Base-by-base conservation (phyloP, 176 grass and related monocot genomes). In the Elymus sibiricus region DNA sequence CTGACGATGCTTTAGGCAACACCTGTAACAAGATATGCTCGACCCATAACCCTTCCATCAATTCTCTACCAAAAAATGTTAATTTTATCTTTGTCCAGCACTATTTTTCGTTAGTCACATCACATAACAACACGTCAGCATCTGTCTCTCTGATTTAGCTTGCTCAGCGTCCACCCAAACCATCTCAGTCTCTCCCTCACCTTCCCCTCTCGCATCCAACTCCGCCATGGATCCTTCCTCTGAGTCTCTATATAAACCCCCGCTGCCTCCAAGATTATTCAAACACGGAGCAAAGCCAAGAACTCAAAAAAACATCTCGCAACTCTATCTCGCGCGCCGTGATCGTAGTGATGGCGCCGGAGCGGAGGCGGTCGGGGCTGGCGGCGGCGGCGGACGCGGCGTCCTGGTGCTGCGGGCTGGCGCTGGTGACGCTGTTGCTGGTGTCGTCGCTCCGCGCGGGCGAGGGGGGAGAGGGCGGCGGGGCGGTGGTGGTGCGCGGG, bases 321-420 rank as follows among this genome's bases (percentile, higher is more conserved):
- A 1, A 24, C 7, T 62, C n/a, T 4, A 7, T 67, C 43, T 67
- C 15, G 14, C n/a, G n/a, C n/a, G 10, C 1, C 31, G 17, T 10
- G 11, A 27, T 29, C 72, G 26, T 28, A 13, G n/a, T 3, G 19
- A 75, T 83, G 84, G 73, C 74, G 44, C 11, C 34, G 42, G 25
- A 67, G 84, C 34, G 66, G 58, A 63, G 53, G 51, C 27, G 63
- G 53, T 56, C 79, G 34, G 66, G 53, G 39, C 35, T 66, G 78
- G 79, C 15, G 35, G 82, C 59, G 40, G 82, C 71, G 28, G 90
- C 86, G 24, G 90, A 95, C 47, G 83, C 88, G n/a, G 89, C 91
- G 9, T 86, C 90, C 22, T 95, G 92, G 91, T 93, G 83, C 66
- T 84, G 83, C 70, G 74, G 80, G 4, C 27, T 98, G 58, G 89